Evolutionary conservation across 345 rosid species (phyloP).

Genomic region (Sisymbrium altissimum): DNA sequence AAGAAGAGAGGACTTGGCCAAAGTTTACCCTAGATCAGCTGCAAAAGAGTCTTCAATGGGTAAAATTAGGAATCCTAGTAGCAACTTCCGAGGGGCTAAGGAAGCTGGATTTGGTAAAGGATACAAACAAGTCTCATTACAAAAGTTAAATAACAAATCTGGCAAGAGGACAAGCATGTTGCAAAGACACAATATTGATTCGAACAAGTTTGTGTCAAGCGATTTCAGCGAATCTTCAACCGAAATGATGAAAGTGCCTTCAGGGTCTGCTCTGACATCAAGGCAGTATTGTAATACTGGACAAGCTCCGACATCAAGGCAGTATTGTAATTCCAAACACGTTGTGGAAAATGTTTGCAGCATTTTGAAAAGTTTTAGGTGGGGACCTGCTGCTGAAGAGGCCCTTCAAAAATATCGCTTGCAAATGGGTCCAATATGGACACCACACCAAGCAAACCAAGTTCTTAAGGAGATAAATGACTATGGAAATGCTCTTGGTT

Average conservation of each 20-base stretch:
- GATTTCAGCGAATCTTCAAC: conserved; percentile 38
- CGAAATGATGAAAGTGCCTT: conserved; percentile 42
- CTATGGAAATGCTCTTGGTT: conserved; percentile 69
- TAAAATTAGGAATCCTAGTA: conserved; percentile 30
- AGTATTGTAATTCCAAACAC: conserved; percentile 32
- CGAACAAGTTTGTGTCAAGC: conserved; percentile 38
- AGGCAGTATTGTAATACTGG: conserved; percentile 40
- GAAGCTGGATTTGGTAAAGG: conserved; percentile 43
- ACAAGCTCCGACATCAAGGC: conserved; percentile 38
- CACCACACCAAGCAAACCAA: conserved; percentile 78
- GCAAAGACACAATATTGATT: conserved; percentile 39
- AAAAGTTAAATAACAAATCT: background rate
- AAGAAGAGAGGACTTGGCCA: conserved; percentile 49
- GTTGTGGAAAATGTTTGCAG: conserved; percentile 56
- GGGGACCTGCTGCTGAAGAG: conserved; percentile 79
- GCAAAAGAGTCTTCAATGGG: conserved; percentile 34
- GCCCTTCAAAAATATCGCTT: conserved; percentile 54
- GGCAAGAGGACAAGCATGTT: conserved; percentile 48
- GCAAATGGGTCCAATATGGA: conserved; percentile 42
- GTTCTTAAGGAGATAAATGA: conserved; percentile 79
- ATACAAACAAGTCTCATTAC: conserved; percentile 29
- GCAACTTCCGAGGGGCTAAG: conserved; percentile 36
- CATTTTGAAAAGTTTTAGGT: conserved; percentile 48
- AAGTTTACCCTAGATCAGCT: conserved; percentile 53
- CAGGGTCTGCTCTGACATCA: conserved; percentile 35